Evolutionary conservation across 208 protist species (phyloP).

Genomic region (Leishmania lainsoni): DNA sequence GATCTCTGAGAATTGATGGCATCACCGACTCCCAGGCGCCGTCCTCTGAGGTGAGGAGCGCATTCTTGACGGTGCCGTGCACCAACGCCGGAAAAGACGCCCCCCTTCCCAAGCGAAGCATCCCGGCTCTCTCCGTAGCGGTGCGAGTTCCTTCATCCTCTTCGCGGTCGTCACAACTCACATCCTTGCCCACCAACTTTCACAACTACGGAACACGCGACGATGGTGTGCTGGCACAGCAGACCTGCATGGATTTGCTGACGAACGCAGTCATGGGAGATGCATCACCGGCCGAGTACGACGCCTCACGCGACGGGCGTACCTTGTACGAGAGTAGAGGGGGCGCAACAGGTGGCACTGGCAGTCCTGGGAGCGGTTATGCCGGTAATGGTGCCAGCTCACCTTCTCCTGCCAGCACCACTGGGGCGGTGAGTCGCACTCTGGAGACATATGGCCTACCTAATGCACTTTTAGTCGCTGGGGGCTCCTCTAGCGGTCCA

Average conservation of each 20-base stretch:
- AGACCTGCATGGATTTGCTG: background rate
- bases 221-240: background rate
- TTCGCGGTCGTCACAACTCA: background rate
- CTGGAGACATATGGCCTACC: conserved; percentile 13
- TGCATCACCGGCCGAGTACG: background rate
- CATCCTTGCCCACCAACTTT: background rate
- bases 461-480: conserved; percentile 7
- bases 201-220: background rate
- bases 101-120: background rate
- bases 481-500: conserved; percentile 1
- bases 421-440: background rate
- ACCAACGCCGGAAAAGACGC: background rate
- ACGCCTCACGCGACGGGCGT: background rate
- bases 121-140: background rate
- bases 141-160: background rate
- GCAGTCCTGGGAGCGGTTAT: background rate
- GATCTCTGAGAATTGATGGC: background rate
- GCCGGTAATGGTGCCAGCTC: background rate
- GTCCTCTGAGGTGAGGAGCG: background rate
- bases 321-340: background rate
- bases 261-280: background rate
- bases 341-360: background rate
- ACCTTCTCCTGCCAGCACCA: background rate
- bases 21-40: background rate
- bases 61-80: background rate